Conservation (phyloP, 148 eudicot species). For the Nyssa sinensis region DNA sequence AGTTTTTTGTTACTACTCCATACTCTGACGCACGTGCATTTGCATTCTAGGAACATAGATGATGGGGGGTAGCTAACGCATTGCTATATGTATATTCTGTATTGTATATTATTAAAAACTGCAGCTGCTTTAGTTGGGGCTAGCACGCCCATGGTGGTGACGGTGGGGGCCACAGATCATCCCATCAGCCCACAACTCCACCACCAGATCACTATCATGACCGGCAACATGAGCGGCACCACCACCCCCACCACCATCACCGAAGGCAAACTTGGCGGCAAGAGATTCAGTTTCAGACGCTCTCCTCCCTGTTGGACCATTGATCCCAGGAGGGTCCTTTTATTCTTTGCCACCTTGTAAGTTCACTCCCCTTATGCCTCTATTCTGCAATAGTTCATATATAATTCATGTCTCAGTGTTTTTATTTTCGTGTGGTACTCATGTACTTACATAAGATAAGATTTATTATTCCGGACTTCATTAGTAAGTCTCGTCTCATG, state of each 20-base stretch:
- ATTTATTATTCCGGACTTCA: no score
- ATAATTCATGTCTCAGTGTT: no score
- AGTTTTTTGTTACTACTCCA: constrained; percentile 18
- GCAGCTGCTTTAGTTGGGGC: constrained; percentile 47
- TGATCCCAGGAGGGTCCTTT: constrained; percentile 56
- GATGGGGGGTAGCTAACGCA: constrained; percentile 1
- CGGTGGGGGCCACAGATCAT: constrained; percentile 31
- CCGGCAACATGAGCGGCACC: constrained; percentile 24
- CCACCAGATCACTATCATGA: constrained; percentile 66
- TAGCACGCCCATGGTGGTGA: constrained; percentile 35
- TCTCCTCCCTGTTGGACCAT: constrained; percentile 36
- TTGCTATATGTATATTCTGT: neutral
- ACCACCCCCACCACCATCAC: constrained; percentile 16
- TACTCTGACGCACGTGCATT: constrained; percentile 15
- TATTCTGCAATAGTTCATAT: no score
- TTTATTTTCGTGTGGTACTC: no score
- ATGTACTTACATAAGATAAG: no score
- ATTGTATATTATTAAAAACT: constrained; percentile 6
- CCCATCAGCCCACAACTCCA: constrained; percentile 41
- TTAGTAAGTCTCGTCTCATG: no score
- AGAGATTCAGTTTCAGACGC: constrained; percentile 52
- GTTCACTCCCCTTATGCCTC: constrained; percentile 18
- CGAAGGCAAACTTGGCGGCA: constrained; percentile 34
- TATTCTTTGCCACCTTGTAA: constrained; percentile 77
- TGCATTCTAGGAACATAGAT: neutral